Base-by-base conservation (phyloP, 495 filamentous ascomycete genomes). In the Penicillium canariense region DNA sequence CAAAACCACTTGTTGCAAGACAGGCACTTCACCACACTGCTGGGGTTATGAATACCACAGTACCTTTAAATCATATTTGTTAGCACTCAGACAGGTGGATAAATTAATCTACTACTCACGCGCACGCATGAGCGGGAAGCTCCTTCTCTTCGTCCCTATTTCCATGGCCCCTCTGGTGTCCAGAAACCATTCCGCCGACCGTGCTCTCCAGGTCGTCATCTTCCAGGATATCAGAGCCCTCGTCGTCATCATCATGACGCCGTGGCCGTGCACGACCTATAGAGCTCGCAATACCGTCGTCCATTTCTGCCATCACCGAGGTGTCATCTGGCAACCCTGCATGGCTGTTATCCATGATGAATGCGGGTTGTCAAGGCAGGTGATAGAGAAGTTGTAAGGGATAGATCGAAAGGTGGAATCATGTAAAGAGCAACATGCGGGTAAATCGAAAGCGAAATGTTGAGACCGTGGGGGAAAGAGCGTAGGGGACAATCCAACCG, bases 1-100 rank as follows among this genome's bases (percentile, higher is more conserved):
- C 94, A 99, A 69, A 99, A 99, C 94, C 94, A 99, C 66, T 99
- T 99, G 76, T 82, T 90, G 73, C 94, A 99, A 45, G 87, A 80
- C 48, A 99, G 80, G 67, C 94, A 99, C 72, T 96, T 97, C 49
- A 97, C 94, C 48, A 97, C 95, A 58, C 90, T 92, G 66, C 87
- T 86, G 10, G 93, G 84, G 55, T 94, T 95, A 71, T 99, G 94
- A 56, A 99, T 99, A 50, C 94, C 94, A 65, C 94, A 99, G 70
- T 99, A 98, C 45, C 90, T 96, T 61, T 17, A 49, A 25, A 61
- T 55, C 50, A 6, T 23, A 15, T 34, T 44, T 11, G 17, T 67
- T 45, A 72, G 59, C 54, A 48, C 48, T 30, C 14, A 27, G 17
- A 9, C 34, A 52, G 18, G 2, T 26, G 27, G 23, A 34, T 22